Evolutionary conservation across 805 yeast genomes (phyloP), one percentile per base, ranked within the genome.

Genomic region (Ogataea thermomethanolica): DNA sequence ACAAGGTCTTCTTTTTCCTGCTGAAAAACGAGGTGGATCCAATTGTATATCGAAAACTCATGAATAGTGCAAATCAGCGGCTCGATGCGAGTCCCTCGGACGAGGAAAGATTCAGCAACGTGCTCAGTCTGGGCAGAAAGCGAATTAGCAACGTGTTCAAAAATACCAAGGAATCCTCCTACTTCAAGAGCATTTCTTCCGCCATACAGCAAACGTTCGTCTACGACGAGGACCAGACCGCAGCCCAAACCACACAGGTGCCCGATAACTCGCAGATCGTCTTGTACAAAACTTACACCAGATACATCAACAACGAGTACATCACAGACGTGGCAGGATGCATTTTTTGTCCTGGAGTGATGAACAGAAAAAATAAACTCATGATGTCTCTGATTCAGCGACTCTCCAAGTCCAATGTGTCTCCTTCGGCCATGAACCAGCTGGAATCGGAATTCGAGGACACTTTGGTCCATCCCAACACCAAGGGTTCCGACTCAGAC

Each of bases 271-370:
- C 88, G 23, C 63, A 73, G 12, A 70, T 87, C n/a, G 59, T 77
- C 2, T 61, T 82, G 28, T 80, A 76, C 49, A 83, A 82, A 15
- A 71, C 81, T 4, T 81, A 71, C 57, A 69, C 79, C 0, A 61
- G 76, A 6, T 53, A 46, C 13, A 57, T 53, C 8, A 59, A 56
- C 11, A 54, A 54, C 7, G 69, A 66, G 37, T 77, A 67, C 47
- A 73, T 74, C 28, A 74, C 83, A 2, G 78, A 78, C 25, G 76
- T 90, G 3, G 71, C 85, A 31, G 96, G 96, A 6, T 77, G 84
- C 74, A 64, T 84, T 21, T 72, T 54, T 38, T 70, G 84, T 29
- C 87, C 89, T 0, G 95, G 95, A 1, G 66, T 73, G 7, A 74
- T 79, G 69, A 73, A 76, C 23, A 68, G 95, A 29, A 87, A 83